Conservation (phyloP, 345 rosid species). For the Durio zibethinus region DNA sequence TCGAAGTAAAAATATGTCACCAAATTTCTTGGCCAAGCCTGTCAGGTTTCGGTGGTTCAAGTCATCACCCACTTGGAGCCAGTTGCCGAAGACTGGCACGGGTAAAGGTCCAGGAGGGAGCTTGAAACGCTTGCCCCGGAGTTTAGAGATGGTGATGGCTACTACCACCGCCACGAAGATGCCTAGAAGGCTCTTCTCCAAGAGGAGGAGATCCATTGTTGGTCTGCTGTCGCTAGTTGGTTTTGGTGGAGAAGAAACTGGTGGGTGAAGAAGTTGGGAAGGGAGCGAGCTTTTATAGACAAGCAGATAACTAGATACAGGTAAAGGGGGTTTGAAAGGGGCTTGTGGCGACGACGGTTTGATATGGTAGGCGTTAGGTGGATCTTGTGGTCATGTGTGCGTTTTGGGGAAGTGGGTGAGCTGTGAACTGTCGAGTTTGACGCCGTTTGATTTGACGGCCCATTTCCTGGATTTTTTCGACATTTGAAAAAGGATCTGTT, state of each 20-base stretch:
- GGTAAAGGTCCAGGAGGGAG: slow-evolving; percentile 64
- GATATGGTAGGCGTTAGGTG: slow-evolving; percentile 2
- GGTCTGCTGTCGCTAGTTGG: background rate
- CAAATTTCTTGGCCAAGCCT: slow-evolving; percentile 72
- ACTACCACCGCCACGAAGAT: slow-evolving; percentile 60
- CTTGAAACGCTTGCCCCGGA: slow-evolving; percentile 64
- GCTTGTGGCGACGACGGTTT: too few species aligned
- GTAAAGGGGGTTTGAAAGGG: too few species aligned
- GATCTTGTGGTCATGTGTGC: background rate
- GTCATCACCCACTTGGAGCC: slow-evolving; percentile 99
- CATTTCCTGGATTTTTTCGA: too few species aligned
- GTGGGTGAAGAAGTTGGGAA: background rate
- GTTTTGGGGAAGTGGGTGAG: background rate
- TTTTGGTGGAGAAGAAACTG: background rate
- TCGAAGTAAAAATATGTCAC: slow-evolving; percentile 73
- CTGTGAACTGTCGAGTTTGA: background rate
- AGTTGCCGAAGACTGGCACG: slow-evolving; percentile 86
- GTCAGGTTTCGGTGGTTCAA: slow-evolving; percentile 84
- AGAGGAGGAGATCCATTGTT: slow-evolving; percentile 72
- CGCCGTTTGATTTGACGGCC: slow-evolving; percentile 6
- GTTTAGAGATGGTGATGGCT: slow-evolving; percentile 65
- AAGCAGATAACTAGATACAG: too few species aligned
- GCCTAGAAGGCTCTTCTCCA: slow-evolving; percentile 83
- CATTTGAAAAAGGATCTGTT: background rate
- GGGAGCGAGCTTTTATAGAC: background rate